Percentiles rank a stretch among this genome's conserved stretches.
Conservation (phyloP, 1,139 yeast genomes). For the Hanseniaspora sp. region DNA sequence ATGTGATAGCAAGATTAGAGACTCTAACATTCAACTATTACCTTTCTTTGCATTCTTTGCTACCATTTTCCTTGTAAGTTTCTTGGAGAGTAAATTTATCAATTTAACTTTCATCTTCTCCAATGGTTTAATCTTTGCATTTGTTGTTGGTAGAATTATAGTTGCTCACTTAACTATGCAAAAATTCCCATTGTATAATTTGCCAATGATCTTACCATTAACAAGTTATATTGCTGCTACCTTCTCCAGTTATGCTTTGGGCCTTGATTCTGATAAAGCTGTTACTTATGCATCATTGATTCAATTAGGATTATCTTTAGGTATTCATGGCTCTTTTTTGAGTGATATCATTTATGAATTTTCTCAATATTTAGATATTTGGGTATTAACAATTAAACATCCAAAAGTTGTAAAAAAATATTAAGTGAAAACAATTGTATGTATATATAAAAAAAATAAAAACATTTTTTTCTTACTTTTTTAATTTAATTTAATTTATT, state of each 20-base stretch:
- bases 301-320: constrained; percentile 65
- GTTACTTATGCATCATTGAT: constrained; percentile 49
- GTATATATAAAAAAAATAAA: constrained; percentile 16
- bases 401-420: constrained; percentile 29
- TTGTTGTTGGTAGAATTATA: constrained; percentile 80
- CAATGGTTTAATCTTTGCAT: constrained; percentile 68
- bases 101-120: constrained; percentile 54
- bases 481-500: neutral
- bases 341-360: constrained; percentile 75
- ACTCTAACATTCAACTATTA: constrained; percentile 51
- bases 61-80: constrained; percentile 40
- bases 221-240: constrained; percentile 41
- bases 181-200: constrained; percentile 58
- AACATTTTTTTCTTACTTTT: neutral
- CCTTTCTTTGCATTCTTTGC: constrained; percentile 64
- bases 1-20: constrained; percentile 22
- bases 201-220: constrained; percentile 59
- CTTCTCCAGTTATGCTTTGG: constrained; percentile 33
- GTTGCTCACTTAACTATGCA: constrained; percentile 77
- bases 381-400: constrained; percentile 75
- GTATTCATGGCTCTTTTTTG: constrained; percentile 69
- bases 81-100: constrained; percentile 39
- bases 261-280: constrained; percentile 34
- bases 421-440: constrained; percentile 18
- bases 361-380: constrained; percentile 72